A percentile compares a stretch with the other conserved stretches of the same genome.
Conservation (phyloP, 306 rosid species). For the Sicyos edulis region DNA sequence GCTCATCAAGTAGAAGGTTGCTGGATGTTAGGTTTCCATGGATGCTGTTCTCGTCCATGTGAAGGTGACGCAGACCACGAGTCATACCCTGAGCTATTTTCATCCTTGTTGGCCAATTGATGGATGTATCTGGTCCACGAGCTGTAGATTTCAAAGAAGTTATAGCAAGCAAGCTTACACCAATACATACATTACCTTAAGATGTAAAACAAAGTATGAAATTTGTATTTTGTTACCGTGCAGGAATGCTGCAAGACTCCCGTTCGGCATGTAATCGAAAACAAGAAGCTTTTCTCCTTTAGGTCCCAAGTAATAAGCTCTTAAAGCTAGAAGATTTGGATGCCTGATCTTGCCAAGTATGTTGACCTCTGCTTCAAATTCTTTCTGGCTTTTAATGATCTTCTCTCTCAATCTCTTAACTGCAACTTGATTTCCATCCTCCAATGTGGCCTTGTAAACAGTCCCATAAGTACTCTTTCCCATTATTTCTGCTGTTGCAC, state of each 20-base stretch:
- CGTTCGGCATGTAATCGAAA: constrained; percentile 71
- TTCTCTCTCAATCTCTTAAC: constrained; percentile 90
- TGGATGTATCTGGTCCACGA: constrained; percentile 55
- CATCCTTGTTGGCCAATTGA: constrained; percentile 89
- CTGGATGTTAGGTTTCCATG: constrained; percentile 84
- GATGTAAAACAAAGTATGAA: background rate
- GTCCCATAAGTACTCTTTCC: constrained; percentile 92
- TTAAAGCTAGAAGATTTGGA: constrained; percentile 65
- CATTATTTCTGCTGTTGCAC: constrained; percentile 97
- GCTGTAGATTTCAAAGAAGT: constrained; percentile 37
- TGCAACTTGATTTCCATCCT: constrained; percentile 86
- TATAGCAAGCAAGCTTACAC: background rate
- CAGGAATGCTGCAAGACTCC: constrained; percentile 68
- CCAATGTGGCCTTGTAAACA: constrained; percentile 84
- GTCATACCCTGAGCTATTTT: constrained; percentile 65
- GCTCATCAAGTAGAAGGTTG: constrained; percentile 61
- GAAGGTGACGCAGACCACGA: constrained; percentile 49
- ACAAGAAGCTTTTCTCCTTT: constrained; percentile 91
- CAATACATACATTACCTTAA: background rate
- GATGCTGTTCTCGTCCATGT: constrained; percentile 46
- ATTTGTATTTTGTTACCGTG: constrained; percentile 42
- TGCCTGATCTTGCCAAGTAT: constrained; percentile 70
- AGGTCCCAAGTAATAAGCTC: constrained; percentile 84
- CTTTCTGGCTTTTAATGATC: constrained; percentile 67
- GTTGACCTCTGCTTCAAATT: constrained; percentile 71